Conservation (phyloP, 495 filamentous ascomycete species). For the Friedmanniomyces endolithicus region DNA sequence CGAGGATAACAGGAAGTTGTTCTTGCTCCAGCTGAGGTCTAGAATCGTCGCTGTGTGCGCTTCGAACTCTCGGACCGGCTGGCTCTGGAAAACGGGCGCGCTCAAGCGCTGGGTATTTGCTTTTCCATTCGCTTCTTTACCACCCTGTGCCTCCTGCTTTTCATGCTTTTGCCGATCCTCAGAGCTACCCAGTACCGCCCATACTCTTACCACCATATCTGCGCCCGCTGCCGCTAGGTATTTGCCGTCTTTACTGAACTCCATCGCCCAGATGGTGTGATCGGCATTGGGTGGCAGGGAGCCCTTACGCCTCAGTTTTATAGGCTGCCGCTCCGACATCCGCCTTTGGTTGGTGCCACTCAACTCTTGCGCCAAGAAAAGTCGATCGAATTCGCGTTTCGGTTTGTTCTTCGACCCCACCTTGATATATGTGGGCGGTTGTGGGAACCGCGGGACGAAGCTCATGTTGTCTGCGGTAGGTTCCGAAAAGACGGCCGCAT, state of each 20-base stretch:
- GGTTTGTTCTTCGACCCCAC: slow-evolving; percentile 72
- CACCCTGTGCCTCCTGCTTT: slow-evolving; percentile 40
- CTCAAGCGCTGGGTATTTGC: slow-evolving; percentile 45
- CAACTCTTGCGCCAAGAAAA: slow-evolving; percentile 88
- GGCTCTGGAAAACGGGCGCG: slow-evolving; percentile 79
- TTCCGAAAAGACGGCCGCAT: slow-evolving; percentile 66
- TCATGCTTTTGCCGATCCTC: slow-evolving; percentile 65
- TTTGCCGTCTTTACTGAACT: slow-evolving; percentile 86
- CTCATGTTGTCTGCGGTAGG: slow-evolving; percentile 54
- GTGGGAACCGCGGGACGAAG: slow-evolving; percentile 76
- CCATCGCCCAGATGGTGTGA: slow-evolving; percentile 76
- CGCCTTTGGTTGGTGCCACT: background rate
- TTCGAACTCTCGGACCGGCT: slow-evolving; percentile 64
- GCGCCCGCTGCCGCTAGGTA: slow-evolving; percentile 84
- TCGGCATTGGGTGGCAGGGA: slow-evolving; percentile 5
- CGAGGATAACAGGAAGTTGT: slow-evolving; percentile 91
- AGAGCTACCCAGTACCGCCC: slow-evolving; percentile 72
- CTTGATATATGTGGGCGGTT: slow-evolving; percentile 84
- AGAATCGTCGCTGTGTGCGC: slow-evolving; percentile 82
- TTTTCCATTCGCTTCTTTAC: slow-evolving; percentile 37
- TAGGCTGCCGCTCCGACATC: slow-evolving; percentile 4
- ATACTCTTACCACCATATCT: slow-evolving; percentile 76
- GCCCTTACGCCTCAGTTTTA: slow-evolving; percentile 20
- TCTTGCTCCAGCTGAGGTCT: slow-evolving; percentile 97
- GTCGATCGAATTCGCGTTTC: slow-evolving; percentile 64